phyloP scores from a whole-genome alignment of 495 filamentous ascomycete genomes.

The Tricharina praecox region DNA sequence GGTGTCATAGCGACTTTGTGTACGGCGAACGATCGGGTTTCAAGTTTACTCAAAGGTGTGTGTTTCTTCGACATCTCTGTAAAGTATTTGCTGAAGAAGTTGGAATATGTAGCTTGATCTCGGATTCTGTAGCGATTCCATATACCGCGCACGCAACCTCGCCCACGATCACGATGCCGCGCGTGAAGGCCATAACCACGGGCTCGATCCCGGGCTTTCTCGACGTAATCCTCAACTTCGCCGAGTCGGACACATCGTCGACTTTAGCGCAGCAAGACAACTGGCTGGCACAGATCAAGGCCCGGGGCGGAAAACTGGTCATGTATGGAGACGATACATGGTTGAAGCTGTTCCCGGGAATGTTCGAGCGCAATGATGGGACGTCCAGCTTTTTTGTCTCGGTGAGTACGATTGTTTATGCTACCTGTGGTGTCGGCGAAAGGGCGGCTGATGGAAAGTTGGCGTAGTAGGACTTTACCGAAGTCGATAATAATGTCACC shows the following conservation, averaged over 20 bases:
- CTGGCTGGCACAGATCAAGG: conserved; percentile 83
- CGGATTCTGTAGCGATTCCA: conserved; percentile 62
- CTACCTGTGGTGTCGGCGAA: too few relatives aligned
- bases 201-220: conserved; percentile 92
- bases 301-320: conserved; percentile 54
- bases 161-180: conserved; percentile 95
- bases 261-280: conserved; percentile 78
- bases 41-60: conserved; percentile 71
- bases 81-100: conserved; percentile 12
- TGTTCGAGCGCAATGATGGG: conserved; percentile 72
- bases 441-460: too few relatives aligned
- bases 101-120: conserved; percentile 51
- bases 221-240: conserved; percentile 91
- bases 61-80: background rate
- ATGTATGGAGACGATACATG: conserved; percentile 99
- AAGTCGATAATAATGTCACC: conserved; percentile 96
- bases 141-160: conserved; percentile 94
- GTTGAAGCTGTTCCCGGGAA: conserved; percentile 84
- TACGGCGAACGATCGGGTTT: conserved; percentile 71
- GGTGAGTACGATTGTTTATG: conserved; percentile 48
- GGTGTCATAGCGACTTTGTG: conserved; percentile 67
- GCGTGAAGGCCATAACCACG: conserved; percentile 92
- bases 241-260: conserved; percentile 78
- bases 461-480: conserved; percentile 69
- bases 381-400: conserved; percentile 97